These are phyloP conservation scores for Solanum tarijense DNA, from an alignment of 257 asterid species.

Conservation along the genomic window DNA sequence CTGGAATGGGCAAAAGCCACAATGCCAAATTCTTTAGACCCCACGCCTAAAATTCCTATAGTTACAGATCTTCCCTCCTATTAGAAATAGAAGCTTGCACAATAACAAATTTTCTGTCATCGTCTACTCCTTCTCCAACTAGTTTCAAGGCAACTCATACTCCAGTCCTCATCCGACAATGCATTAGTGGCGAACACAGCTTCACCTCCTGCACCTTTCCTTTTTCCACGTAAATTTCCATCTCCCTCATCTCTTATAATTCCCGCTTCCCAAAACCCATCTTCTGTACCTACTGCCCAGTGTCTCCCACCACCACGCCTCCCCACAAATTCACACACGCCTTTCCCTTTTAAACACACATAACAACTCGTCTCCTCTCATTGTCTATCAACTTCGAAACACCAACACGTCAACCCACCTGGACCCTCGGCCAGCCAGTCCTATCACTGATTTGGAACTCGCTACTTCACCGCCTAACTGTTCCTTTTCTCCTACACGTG, in stretches of 20 bases:
- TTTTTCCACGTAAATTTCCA: too few species aligned
- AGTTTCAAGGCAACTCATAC: not conserved
- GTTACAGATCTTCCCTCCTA: not conserved
- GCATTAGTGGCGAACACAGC: not conserved
- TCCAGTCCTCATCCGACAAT: not conserved
- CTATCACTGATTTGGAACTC: not conserved
- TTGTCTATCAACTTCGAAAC: not conserved
- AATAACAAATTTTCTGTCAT: too few species aligned
- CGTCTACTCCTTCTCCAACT: not conserved
- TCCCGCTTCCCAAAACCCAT: not conserved
- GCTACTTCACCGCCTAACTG: not conserved
- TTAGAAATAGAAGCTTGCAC: not conserved
- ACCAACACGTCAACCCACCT: not conserved
- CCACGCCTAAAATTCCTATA: not conserved
- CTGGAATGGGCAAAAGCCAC: not conserved
- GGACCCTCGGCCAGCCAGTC: not conserved
- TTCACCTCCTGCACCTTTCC: not conserved
- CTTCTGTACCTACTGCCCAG: too few species aligned
- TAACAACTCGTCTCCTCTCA: too few species aligned
- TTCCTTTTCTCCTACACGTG: not conserved
- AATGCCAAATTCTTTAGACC: not conserved
- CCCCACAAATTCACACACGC: not conserved
- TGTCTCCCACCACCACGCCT: not conserved
- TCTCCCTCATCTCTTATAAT: not conserved
- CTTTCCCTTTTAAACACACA: not conserved